phyloP scores from a whole-genome alignment of 2,329 filamentous ascomycete species.

The Trichoderma sp. region DNA sequence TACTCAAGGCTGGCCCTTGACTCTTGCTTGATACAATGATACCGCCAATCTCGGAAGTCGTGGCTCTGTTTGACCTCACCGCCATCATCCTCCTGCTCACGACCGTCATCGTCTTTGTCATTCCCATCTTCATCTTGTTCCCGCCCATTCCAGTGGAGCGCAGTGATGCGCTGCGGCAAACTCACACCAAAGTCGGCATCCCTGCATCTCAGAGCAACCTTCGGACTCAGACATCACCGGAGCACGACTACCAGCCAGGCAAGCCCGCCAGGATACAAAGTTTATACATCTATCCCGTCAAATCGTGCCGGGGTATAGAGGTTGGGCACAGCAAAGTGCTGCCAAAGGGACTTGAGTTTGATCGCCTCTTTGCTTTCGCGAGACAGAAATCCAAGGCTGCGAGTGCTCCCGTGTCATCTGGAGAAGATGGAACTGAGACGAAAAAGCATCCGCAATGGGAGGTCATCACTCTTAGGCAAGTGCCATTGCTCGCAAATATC shows the following conservation, averaged over 20 bases:
- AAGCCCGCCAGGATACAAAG: slow-evolving; percentile 48
- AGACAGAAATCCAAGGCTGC: slow-evolving; percentile 42
- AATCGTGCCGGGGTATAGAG: slow-evolving; percentile 77
- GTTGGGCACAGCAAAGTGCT: slow-evolving; percentile 62
- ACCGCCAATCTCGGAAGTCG: slow-evolving; percentile 24
- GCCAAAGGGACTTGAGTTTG: slow-evolving; percentile 69
- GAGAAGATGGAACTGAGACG: slow-evolving; percentile 34
- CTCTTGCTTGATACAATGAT: slow-evolving; percentile 22
- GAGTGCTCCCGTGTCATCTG: slow-evolving; percentile 32
- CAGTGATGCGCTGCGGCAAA: slow-evolving; percentile 54
- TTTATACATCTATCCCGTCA: slow-evolving; percentile 77
- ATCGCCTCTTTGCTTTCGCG: slow-evolving; percentile 80
- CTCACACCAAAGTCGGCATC: slow-evolving; percentile 50
- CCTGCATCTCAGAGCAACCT: slow-evolving; percentile 39
- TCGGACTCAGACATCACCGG: slow-evolving; percentile 26
- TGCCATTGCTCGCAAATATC: slow-evolving; percentile 69
- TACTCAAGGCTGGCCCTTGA: slow-evolving; percentile 6
- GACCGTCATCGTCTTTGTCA: slow-evolving; percentile 49
- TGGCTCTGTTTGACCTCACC: slow-evolving; percentile 30
- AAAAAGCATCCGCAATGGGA: slow-evolving; percentile 52
- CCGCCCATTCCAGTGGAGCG: slow-evolving; percentile 52
- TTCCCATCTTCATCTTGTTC: slow-evolving; percentile 54
- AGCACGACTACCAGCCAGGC: slow-evolving; percentile 24
- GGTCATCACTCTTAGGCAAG: slow-evolving; percentile 67
- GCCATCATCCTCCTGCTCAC: slow-evolving; percentile 41